Base-by-base conservation (phyloP, 352 stramenopile species). In the Pythium dissotocum region DNA sequence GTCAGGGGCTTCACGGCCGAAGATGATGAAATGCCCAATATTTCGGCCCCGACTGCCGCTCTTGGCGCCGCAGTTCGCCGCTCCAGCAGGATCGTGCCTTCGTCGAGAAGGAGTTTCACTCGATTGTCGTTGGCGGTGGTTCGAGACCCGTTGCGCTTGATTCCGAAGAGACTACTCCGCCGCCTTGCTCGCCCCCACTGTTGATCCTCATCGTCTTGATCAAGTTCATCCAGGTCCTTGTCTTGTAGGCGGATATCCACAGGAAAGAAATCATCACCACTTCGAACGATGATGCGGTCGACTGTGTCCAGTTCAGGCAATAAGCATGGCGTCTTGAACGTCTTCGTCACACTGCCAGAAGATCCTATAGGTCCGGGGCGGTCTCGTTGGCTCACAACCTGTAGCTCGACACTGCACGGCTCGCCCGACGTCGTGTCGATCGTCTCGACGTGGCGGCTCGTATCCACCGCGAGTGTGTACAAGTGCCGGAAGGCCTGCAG, bases 401-500 rank as follows among this genome's bases (percentile, higher is more conserved):
- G 73, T 13, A 94, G 58, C 48, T 78, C 51, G 4, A 93, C 76
- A 9, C 78, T 78, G 63, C 77, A 83, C 10, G 68, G 80, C 16
- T 65, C 56, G 18, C 79, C 77, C 1, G 82, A 80, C 16, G 82
- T 79, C n/a, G 88, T 81, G 55, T 95, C 83, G n/a, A 96, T 71
- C 2, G 87, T 90, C 65, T 95, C 82, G 33, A 96, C 26, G 13
- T 91, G 73, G 49, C 87, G 76, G 13, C 80, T 85, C 1, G 69
- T 83, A 59, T 97, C 90, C 4, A 92, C 80, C 8, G 91, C 91
- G 32, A 96, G 67, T 26, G 95, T 88, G 67, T 97, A 97, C 49
- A 99, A 70, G 73, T 99, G 97, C 2, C 97, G 86, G 28, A 96
- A 91, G 18, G 88, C 85, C 54, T 94, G 86, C 4, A 96, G 71